A percentile compares a stretch with the other conserved stretches of the same genome.
phyloP scores from a whole-genome alignment of 2,329 filamentous ascomycete species.

The Ceratocystis destructans region DNA sequence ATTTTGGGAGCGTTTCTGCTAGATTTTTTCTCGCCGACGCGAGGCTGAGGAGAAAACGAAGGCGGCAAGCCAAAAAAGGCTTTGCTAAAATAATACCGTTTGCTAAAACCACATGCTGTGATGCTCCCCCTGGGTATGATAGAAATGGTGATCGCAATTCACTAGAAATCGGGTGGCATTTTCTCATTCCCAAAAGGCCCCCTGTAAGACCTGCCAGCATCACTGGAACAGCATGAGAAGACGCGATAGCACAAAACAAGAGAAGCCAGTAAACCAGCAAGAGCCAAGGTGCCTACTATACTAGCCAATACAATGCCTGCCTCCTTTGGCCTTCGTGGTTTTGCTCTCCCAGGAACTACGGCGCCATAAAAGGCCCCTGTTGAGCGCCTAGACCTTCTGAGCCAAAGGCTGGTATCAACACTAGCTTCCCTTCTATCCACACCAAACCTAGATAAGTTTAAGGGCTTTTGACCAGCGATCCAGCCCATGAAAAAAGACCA shows the following conservation, averaged over 20 bases:
- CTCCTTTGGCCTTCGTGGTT: too few species aligned
- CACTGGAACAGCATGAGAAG: too few species aligned
- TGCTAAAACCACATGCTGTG: too few species aligned
- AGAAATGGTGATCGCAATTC: too few species aligned
- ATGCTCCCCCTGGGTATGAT: too few species aligned
- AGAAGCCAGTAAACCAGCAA: background rate
- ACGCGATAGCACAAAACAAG: background rate
- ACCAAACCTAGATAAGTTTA: background rate
- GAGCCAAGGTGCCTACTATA: background rate
- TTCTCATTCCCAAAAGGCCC: background rate
- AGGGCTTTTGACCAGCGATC: background rate
- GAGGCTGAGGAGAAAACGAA: background rate
- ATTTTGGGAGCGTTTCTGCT: background rate
- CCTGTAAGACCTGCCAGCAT: background rate
- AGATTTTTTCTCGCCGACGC: background rate
- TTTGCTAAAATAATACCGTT: too few species aligned
- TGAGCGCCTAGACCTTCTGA: background rate
- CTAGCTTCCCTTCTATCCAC: too few species aligned
- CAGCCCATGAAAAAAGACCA: background rate
- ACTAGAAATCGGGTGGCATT: too few species aligned
- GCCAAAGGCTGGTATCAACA: background rate
- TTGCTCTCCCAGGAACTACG: background rate
- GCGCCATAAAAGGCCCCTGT: background rate
- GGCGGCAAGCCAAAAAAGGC: too few species aligned
- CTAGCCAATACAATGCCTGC: background rate